Evolutionary conservation across 2,329 filamentous ascomycete genomes (phyloP), one percentile per base, ranked within the genome.

Genomic region (Trichoderma sp.): DNA sequence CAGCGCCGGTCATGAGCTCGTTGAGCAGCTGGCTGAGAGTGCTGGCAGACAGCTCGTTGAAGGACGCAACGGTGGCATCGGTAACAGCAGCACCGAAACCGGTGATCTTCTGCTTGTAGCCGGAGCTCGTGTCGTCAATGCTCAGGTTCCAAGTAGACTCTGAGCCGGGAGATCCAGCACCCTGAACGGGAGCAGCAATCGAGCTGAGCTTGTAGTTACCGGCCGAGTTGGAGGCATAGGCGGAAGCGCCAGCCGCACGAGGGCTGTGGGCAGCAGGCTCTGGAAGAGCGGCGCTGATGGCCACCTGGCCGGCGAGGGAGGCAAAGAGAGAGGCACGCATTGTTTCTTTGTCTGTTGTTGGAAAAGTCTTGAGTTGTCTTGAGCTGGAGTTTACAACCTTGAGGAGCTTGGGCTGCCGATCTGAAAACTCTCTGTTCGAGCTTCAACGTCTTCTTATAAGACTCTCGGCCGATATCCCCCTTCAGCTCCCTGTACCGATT

Each of bases 11-110:
- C 74, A 82, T 73, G 37, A 82, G 72, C 55, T 77, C 74, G 49
- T 73, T 73, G 43, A 82, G 74, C n/a, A 82, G 75, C 65, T 75
- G 69, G 37, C 71, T 74, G 31, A 75, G 77, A 57, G 74, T 72
- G 62, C 73, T 73, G 29, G 72, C 70, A 8, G 78, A 70, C 11
- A 82, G 76, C 11, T 73, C 68, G 59, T 78, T 77, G 72, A 82
- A 75, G 40, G 80, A 77, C 49, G 76, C 72, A 11, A 82, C 79
- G 5, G 80, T 81, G 29, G 80, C 78, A 68, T 82, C 81, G 3
- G 81, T 82, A 33, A 82, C 79, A 8, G 80, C 75, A 11, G 78
- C 80, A 33, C 81, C 80, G 67, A 82, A 82, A 5, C 81, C 80
- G 27, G 72, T 76, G 71, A 82, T 73, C 33, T 70, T 77, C 72